These are phyloP conservation scores for Vigna reflexopilosa DNA, from an alignment of 306 rosid species.

Conservation along the genomic window DNA sequence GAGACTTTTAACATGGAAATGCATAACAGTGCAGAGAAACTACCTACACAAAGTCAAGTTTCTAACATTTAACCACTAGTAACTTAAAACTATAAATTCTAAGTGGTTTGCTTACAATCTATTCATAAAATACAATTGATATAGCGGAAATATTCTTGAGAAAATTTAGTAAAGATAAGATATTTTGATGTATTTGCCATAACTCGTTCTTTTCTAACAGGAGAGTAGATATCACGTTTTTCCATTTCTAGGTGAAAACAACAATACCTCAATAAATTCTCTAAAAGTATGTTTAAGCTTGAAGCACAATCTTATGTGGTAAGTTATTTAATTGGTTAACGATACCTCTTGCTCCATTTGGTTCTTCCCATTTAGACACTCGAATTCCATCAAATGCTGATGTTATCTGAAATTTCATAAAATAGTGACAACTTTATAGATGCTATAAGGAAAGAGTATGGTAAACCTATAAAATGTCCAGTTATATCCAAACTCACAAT, in stretches of 20 bases:
- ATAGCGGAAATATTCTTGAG: constrained; percentile 3
- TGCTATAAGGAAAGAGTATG: constrained; percentile 34
- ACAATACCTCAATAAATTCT: constrained; percentile 30
- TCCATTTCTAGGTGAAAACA: constrained; percentile 12
- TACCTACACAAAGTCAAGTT: constrained; percentile 7
- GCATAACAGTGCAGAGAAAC: constrained; percentile 3
- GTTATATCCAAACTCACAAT: constrained; percentile 71
- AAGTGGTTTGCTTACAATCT: constrained; percentile 10
- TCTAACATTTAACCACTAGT: constrained; percentile 9
- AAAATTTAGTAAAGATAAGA: constrained; percentile 22
- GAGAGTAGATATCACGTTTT: constrained; percentile 17
- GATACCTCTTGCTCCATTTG: constrained; percentile 89
- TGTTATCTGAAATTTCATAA: constrained; percentile 67
- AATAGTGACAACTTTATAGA: constrained; percentile 41
- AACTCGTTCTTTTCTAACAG: constrained; percentile 17
- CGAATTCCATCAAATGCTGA: constrained; percentile 87
- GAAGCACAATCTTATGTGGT: background rate
- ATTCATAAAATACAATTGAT: constrained; percentile 2
- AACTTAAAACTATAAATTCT: constrained; percentile 21
- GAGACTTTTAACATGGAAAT: constrained; percentile 27
- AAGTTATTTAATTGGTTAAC: constrained; percentile 33
- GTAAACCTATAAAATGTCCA: constrained; percentile 44
- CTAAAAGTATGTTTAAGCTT: constrained; percentile 17
- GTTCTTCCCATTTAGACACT: constrained; percentile 92
- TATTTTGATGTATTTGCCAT: constrained; percentile 5